Evolutionary conservation across 2,329 filamentous ascomycete species (phyloP), one percentile per base, ranked within the genome.

Genomic region (Dichotomopilus funicola): DNA sequence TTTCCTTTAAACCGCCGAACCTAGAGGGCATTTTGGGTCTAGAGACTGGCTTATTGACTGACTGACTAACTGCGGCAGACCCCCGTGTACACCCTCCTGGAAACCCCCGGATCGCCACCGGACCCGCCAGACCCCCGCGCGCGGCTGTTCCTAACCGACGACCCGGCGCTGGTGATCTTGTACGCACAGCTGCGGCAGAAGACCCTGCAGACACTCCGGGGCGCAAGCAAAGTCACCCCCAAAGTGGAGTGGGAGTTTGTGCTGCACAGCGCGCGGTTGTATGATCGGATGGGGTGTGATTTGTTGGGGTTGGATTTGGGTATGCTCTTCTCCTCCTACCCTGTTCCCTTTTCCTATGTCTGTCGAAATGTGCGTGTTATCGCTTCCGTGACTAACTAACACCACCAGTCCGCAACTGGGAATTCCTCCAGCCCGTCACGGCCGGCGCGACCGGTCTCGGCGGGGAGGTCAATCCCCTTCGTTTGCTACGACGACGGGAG

Each of bases 201-300:
- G 71, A 90, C 87, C 0, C 72, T 91, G 0, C 89, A 95, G 68
- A 95, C 90, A 0, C 79, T 96, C 6, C 84, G 86, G 36, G 91
- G 91, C n/a, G 89, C 89, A 6, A 86, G 87, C 0, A 89, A 90
- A 70, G 79, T 96, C 13, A 86, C 84, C 2, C 86, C 88, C 0
- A 81, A 81, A 59, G 84, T 86, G 4, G 91, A 96, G 71, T 95
- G 89, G 88, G 83, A 88, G 36, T 96, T 96, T 67, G 84, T 96
- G 0, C 74, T 95, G 27, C 89, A 94, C 63, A 96, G 89, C 52
- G 89, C 91, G 12, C 79, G 84, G 53, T 76, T 94, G 13, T 97
- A 91, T 66, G 87, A 88, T 68, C 86, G 89, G 7, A 96, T 94
- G 91, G 92, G 94, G 3, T 95, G 94, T 66, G 92, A 96, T 70